Base-by-base conservation (phyloP, 768 basidiomycete species). In the Candolleomyces eurysporus region DNA sequence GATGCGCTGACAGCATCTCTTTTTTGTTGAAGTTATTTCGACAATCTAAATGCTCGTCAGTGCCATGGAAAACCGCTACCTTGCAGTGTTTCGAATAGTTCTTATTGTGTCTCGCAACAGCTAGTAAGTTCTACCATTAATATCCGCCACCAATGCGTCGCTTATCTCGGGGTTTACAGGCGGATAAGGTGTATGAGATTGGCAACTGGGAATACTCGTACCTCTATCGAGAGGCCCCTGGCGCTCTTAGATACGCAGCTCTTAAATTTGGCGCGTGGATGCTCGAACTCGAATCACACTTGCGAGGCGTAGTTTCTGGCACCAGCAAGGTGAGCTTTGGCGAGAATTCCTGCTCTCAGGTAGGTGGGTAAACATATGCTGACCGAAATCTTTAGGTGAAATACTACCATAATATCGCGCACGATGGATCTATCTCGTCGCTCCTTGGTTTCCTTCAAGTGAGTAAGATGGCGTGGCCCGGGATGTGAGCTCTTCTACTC, bases 131-230 rank as follows among this genome's bases (percentile, higher is more conserved):
- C n/a, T n/a, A n/a, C n/a, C n/a, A n/a, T n/a, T n/a, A n/a, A n/a
- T n/a, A n/a, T n/a, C n/a, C n/a, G n/a, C n/a, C n/a, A n/a, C n/a
- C n/a, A n/a, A n/a, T n/a, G n/a, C n/a, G n/a, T n/a, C n/a, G n/a
- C n/a, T n/a, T n/a, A n/a, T n/a, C n/a, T n/a, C n/a, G n/a, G n/a
- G n/a, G n/a, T 17, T 19, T 30, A 10, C 39, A 80, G 78, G 84
- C 84, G 11, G 65, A 81, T 59, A 78, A 76, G 0, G 84, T 85
- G 2, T 87, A 80, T 64, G 77, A 82, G 19, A 75, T 85, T 5
- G 85, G 84, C 0, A 83, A 84, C 61, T 87, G 84, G 83, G 85
- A 87, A 68, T 86, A 87, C 61, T 82, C 75, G 60, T 87, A 76
- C 76, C 72, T 78, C 30, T 82, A 67, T 68, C 75, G 82, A 1